phyloP scores from a whole-genome alignment of 2,329 filamentous ascomycete species.

The Ophiostoma quercus region DNA sequence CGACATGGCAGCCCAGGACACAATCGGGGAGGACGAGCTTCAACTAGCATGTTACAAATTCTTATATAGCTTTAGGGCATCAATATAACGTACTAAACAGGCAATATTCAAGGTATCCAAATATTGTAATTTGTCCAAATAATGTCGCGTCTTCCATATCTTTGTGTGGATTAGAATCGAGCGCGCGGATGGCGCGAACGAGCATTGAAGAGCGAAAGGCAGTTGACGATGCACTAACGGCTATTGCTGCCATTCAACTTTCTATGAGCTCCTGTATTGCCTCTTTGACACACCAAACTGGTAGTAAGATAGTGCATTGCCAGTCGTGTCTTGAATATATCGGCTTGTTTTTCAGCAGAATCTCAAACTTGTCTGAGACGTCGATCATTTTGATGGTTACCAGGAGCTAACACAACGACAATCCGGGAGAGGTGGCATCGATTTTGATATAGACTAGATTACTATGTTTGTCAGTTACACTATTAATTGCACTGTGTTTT shows the following conservation, averaged over 20 bases:
- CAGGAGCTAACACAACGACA: not conserved
- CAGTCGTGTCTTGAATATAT: not conserved
- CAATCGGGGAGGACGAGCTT: not conserved
- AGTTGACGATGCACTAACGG: not conserved
- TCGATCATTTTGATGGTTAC: not conserved
- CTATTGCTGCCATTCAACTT: not conserved
- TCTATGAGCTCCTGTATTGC: too few species aligned
- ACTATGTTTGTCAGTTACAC: not conserved
- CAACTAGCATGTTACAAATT: not conserved
- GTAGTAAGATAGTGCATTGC: not conserved
- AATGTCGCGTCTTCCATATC: not conserved
- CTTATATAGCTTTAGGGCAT: not conserved
- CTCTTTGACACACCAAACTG: not conserved
- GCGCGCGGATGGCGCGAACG: too few species aligned
- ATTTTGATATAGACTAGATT: not conserved
- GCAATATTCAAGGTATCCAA: not conserved
- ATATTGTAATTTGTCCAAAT: not conserved
- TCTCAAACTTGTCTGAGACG: slow-evolving; percentile 17
- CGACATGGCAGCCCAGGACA: not conserved
- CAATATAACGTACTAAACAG: too few species aligned
- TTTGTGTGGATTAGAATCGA: not conserved
- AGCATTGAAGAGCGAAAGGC: not conserved
- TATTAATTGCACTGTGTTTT: not conserved
- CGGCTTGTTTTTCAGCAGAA: not conserved
- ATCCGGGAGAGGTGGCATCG: not conserved